These are phyloP conservation scores for Kernera saxatilis DNA, from an alignment of 345 rosid genomes.

Conservation along the genomic window DNA sequence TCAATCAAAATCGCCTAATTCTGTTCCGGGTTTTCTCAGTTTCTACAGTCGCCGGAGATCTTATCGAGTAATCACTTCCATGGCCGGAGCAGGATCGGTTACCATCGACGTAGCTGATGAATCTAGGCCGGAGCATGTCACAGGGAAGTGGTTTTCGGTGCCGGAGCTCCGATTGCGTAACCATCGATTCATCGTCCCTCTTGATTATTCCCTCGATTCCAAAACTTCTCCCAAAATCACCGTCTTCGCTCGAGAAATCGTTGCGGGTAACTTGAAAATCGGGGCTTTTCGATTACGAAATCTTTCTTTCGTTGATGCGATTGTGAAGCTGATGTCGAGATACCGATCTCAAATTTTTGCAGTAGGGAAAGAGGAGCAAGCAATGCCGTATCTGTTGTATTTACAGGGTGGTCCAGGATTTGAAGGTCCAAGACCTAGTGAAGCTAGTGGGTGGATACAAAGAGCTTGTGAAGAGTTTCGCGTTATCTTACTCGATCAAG, in stretches of 20 bases:
- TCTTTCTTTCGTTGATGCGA: not conserved
- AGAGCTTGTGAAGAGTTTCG: conserved; percentile 89
- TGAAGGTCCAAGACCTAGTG: conserved; percentile 82
- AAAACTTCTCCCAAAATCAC: conserved; percentile 49
- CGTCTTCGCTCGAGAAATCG: conserved; percentile 79
- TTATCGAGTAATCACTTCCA: conserved; percentile 18
- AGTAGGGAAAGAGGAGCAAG: conserved; percentile 79
- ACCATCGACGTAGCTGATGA: not conserved
- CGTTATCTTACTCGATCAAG: conserved; percentile 91
- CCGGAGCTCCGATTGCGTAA: conserved; percentile 85
- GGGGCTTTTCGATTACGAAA: not conserved
- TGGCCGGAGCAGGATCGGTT: conserved; percentile 30
- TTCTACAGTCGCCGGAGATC: conserved; percentile 22
- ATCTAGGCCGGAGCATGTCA: conserved; percentile 42
- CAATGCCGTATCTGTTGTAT: conserved; percentile 65
- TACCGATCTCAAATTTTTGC: not conserved
- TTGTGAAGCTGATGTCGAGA: not conserved
- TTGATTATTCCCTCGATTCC: conserved; percentile 49
- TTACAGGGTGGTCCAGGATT: conserved; percentile 97
- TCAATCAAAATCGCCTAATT: conserved; percentile 1
- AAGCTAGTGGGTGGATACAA: conserved; percentile 76
- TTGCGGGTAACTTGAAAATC: conserved; percentile 43
- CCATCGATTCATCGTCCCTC: conserved; percentile 73
- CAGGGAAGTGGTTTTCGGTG: conserved; percentile 64
- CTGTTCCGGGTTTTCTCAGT: not conserved